Percentiles rank a stretch among this genome's conserved stretches.
phyloP scores from a whole-genome alignment of 2,329 filamentous ascomycete species.

The Tolypocladium sp. region DNA sequence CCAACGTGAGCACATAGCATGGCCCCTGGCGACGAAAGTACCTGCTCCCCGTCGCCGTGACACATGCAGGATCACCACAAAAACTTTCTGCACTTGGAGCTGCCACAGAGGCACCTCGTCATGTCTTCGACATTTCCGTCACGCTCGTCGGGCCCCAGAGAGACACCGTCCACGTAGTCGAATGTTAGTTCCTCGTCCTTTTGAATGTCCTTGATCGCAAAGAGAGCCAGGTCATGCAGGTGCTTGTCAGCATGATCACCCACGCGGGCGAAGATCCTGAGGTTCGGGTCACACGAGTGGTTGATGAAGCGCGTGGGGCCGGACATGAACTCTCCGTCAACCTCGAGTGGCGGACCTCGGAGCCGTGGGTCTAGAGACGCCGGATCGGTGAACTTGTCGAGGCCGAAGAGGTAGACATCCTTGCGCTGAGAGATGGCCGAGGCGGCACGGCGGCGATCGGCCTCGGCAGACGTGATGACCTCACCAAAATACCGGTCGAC shows the following conservation, averaged over 20 bases:
- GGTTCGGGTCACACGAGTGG: constrained; percentile 71
- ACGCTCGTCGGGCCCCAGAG: constrained; percentile 35
- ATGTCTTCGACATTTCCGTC: constrained; percentile 38
- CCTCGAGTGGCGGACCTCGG: constrained; percentile 45
- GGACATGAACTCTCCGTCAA: constrained; percentile 67
- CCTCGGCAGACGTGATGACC: constrained; percentile 55
- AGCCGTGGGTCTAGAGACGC: constrained; percentile 47
- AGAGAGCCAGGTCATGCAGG: constrained; percentile 69
- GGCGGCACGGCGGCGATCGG: constrained; percentile 50
- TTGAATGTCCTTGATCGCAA: constrained; percentile 58
- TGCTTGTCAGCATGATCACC: constrained; percentile 67
- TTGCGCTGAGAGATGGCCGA: constrained; percentile 53
- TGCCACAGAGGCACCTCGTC: constrained; percentile 53
- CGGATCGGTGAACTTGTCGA: constrained; percentile 68
- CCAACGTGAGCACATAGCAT: not conserved
- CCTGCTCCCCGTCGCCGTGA: too few species aligned
- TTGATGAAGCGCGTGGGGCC: constrained; percentile 77
- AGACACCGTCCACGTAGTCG: constrained; percentile 64
- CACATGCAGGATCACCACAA: constrained; percentile 44
- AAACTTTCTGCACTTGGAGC: constrained; percentile 57
- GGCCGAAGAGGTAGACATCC: constrained; percentile 68
- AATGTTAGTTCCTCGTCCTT: constrained; percentile 66
- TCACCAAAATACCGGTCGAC: constrained; percentile 73
- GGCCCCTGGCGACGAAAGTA: too few species aligned
- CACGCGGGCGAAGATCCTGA: constrained; percentile 70